Percentiles rank a stretch among this genome's conserved stretches.
Conservation (phyloP, 305 asterid species). For the Solanum hybrid region DNA sequence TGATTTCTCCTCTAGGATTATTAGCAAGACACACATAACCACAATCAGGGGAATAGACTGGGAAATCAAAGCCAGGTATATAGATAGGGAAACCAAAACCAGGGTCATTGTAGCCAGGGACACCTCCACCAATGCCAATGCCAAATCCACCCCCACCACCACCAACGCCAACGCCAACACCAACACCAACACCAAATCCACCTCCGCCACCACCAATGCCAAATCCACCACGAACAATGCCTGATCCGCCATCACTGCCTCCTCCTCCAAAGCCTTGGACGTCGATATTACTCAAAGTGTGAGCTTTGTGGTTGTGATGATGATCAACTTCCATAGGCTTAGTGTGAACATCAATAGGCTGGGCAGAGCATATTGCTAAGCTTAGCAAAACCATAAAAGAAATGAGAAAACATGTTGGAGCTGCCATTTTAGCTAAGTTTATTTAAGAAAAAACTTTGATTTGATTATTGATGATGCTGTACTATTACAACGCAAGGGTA, state of each 20-base stretch:
- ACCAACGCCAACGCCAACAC: background rate
- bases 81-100: background rate
- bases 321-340: background rate
- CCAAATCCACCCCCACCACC: background rate
- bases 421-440: constrained; percentile 10
- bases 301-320: background rate
- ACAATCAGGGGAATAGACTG: background rate
- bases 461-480: background rate
- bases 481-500: background rate
- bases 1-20: background rate
- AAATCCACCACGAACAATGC: background rate
- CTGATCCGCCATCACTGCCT: background rate
- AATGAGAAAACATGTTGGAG: constrained; percentile 4
- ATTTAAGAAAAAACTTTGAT: background rate
- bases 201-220: background rate
- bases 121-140: background rate
- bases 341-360: background rate
- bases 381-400: constrained; percentile 3
- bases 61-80: background rate
- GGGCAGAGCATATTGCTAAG: constrained; percentile 13
- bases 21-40: background rate
- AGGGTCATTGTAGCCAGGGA: background rate
- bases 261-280: background rate
- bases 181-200: background rate
- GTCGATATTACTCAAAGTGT: background rate